These are phyloP conservation scores for Patellaria atrata DNA, from an alignment of 495 filamentous ascomycete genomes.

Conservation along the genomic window DNA sequence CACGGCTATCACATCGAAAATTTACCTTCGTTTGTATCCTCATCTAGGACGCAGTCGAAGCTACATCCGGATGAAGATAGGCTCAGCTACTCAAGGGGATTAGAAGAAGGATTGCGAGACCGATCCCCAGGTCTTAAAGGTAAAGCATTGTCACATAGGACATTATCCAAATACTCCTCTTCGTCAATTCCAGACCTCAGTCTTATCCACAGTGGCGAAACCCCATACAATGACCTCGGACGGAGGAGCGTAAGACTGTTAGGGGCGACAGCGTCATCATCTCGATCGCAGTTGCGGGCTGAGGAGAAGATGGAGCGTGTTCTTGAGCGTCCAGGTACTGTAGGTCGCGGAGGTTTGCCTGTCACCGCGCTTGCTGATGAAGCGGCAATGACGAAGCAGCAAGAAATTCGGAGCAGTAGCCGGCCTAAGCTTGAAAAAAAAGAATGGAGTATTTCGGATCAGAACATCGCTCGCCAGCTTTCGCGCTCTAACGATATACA, in stretches of 20 bases:
- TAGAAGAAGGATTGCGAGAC: no score
- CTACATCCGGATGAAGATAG: slow-evolving; percentile 2
- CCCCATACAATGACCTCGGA: not conserved
- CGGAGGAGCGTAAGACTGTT: no score
- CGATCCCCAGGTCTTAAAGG: no score
- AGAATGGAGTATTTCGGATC: slow-evolving; percentile 62
- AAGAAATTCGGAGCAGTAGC: slow-evolving; percentile 5
- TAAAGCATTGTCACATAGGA: not conserved
- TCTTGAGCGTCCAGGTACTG: slow-evolving; percentile 30
- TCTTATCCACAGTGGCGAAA: slow-evolving; percentile 20
- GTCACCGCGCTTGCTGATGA: slow-evolving; percentile 21
- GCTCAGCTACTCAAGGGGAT: no score
- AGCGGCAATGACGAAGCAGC: slow-evolving; percentile 9
- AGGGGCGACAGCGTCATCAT: slow-evolving; percentile 2
- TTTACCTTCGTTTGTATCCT: slow-evolving; percentile 16
- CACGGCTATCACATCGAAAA: slow-evolving; percentile 12
- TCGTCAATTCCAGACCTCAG: slow-evolving; percentile 42
- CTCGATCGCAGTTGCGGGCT: slow-evolving; percentile 6
- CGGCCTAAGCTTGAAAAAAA: slow-evolving; percentile 28
- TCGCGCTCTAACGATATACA: slow-evolving; percentile 27
- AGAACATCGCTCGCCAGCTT: no score
- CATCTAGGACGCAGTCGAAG: not conserved
- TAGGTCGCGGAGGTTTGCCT: slow-evolving; percentile 31
- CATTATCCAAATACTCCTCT: slow-evolving; percentile 11
- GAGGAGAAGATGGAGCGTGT: slow-evolving; percentile 7